Conservation (phyloP, 306 rosid species). For the Sicyos edulis region DNA sequence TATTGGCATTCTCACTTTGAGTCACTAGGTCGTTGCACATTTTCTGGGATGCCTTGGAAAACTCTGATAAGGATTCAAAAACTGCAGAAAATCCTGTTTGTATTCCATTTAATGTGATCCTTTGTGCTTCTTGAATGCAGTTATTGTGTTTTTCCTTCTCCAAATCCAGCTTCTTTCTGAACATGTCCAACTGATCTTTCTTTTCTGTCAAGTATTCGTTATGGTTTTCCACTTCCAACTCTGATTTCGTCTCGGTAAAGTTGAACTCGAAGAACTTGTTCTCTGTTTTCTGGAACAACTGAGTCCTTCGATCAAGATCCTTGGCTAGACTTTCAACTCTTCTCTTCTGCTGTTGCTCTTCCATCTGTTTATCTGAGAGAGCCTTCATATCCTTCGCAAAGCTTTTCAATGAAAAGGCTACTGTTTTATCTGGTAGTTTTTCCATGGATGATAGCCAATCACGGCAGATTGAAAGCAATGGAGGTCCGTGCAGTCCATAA, state of each 20-base stretch:
- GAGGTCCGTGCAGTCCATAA: constrained; percentile 56
- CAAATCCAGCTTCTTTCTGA: constrained; percentile 48
- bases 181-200: constrained; percentile 57
- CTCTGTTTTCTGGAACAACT: constrained; percentile 46
- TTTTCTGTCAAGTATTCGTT: constrained; percentile 49
- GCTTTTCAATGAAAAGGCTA: constrained; percentile 52
- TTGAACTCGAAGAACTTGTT: constrained; percentile 52
- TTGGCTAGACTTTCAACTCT: constrained; percentile 62
- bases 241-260: constrained; percentile 35
- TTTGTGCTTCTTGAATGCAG: constrained; percentile 66
- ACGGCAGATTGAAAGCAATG: constrained; percentile 63
- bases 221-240: constrained; percentile 31
- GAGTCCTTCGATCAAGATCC: constrained; percentile 48
- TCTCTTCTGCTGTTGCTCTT: constrained; percentile 82
- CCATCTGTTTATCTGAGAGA: constrained; percentile 61
- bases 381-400: constrained; percentile 59
- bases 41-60: constrained; percentile 64
- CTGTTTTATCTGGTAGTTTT: constrained; percentile 60
- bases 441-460: constrained; percentile 66
- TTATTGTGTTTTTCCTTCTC: constrained; percentile 76
- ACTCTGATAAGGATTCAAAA: constrained; percentile 66
- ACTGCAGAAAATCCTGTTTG: constrained; percentile 72
- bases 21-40: constrained; percentile 63
- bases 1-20: constrained; percentile 45
- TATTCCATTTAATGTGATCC: constrained; percentile 63